Evolutionary conservation across 192 early-diverging fungal species (phyloP), one percentile per base, ranked within the genome.

Genomic region (Diversispora epigaea): DNA sequence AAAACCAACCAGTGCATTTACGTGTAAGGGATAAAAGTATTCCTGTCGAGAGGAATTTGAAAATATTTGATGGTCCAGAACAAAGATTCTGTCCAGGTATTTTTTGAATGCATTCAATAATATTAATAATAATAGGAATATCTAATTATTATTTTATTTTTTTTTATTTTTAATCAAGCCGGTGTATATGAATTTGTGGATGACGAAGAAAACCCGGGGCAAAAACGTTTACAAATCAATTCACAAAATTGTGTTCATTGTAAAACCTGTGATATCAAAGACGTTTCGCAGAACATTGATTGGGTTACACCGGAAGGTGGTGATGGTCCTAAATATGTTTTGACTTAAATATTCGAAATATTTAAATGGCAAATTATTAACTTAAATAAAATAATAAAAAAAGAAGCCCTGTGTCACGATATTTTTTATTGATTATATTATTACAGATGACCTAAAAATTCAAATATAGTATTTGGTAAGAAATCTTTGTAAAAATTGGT

Each of bases 191-290:
- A 99, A 84, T 98, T 95, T 83, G 90, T 99, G 1, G 95, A 97
- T 21, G 93, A 97, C 68, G 95, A 97, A 75, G 81, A 81, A n/a
- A 89, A 92, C 32, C 92, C 95, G 4, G 93, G 92, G 6, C 61
- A 94, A 75, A 93, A 97, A 85, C 87, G 95, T 12, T 92, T 98
- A 80, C 95, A 98, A 85, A 97, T 99, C 81, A 98, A 99, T 80
- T 92, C 90, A 54, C 91, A 93, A 78, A 98, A 99, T 83, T 99
- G 97, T 79, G 94, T 99, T 60, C 97, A 99, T 82, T 99, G 97
- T 91, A 99, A 99, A 87, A 99, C 97, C 0, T 99, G 97, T 77
- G 96, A 99, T 80, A 99, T 99, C 80, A 99, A 99, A 83, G 97
- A 99, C 80, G 96, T 96, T 22, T 91, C 93, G 45, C 97, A 99